Evolutionary conservation across 2,329 filamentous ascomycete species (phyloP).

Genomic region (Atkinsonella texensis): DNA sequence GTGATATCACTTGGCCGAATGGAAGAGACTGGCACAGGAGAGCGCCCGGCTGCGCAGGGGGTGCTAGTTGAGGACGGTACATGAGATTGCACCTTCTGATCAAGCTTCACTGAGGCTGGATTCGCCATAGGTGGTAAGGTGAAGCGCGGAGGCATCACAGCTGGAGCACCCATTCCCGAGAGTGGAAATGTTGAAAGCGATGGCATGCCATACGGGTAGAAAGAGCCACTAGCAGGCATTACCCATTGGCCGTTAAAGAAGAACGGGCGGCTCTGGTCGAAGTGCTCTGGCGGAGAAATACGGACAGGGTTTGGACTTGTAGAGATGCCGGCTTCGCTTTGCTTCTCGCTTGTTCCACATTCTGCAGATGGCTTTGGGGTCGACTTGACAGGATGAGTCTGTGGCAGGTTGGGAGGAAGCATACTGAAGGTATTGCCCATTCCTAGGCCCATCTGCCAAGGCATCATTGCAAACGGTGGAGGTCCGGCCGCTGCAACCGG

Average conservation of each 20-base stretch:
- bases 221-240: constrained; percentile 18
- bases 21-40: constrained; percentile 39
- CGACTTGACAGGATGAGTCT: constrained; percentile 9
- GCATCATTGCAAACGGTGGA: constrained; percentile 25
- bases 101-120: constrained; percentile 13
- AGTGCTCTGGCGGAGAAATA: constrained; percentile 30
- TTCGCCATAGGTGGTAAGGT: constrained; percentile 9
- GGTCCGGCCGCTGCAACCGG: constrained; percentile 19
- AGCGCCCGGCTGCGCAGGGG: constrained; percentile 7
- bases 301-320: constrained; percentile 21
- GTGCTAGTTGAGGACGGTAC: constrained; percentile 9
- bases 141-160: constrained; percentile 2
- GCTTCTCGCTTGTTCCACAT: constrained; percentile 15
- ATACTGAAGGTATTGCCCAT: constrained; percentile 18
- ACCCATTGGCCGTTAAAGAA: constrained; percentile 33
- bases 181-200: constrained; percentile 16
- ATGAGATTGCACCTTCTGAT: constrained; percentile 10
- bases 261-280: constrained; percentile 34
- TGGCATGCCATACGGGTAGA: constrained; percentile 18
- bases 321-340: constrained; percentile 18
- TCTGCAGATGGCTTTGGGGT: constrained; percentile 12
- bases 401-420: constrained; percentile 14
- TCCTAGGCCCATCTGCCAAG: constrained; percentile 28
- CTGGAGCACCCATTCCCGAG: constrained; percentile 13
- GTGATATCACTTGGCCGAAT: constrained; percentile 50